Evolutionary conservation across 208 protist genomes (phyloP).

Genomic region (Angomonas ambiguus): DNA sequence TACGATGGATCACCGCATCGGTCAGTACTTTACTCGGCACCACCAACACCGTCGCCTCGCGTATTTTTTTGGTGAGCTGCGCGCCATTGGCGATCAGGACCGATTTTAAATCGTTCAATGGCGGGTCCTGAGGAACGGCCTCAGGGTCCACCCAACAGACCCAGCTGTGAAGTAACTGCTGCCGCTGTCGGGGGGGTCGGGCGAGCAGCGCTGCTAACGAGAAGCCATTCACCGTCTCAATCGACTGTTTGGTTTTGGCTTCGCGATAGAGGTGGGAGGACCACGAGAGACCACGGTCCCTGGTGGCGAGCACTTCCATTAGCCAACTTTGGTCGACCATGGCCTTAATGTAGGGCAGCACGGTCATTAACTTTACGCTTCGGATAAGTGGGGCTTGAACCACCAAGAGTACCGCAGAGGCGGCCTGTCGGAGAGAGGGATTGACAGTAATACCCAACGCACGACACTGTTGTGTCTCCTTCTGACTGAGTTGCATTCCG

Average conservation of each 20-base stretch:
- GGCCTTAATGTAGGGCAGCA: background rate
- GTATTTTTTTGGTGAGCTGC: background rate
- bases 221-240: background rate
- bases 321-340: background rate
- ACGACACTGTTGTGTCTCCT: background rate
- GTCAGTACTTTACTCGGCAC: background rate
- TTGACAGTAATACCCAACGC: background rate
- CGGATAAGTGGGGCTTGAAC: background rate
- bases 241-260: background rate
- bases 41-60: background rate
- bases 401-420: background rate
- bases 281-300: background rate
- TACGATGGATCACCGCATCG: background rate
- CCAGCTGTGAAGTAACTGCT: background rate
- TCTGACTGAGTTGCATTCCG: background rate
- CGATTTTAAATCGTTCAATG: background rate
- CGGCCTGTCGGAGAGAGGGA: background rate
- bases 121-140: background rate
- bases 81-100: background rate
- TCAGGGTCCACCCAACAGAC: background rate
- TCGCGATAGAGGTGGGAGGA: background rate
- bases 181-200: background rate
- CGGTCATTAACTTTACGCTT: constrained; percentile 4
- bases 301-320: background rate
- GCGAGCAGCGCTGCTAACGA: background rate